These are phyloP conservation scores for Alternaria ethzedia DNA, from an alignment of 2,329 filamentous ascomycete species.

Conservation along the genomic window DNA sequence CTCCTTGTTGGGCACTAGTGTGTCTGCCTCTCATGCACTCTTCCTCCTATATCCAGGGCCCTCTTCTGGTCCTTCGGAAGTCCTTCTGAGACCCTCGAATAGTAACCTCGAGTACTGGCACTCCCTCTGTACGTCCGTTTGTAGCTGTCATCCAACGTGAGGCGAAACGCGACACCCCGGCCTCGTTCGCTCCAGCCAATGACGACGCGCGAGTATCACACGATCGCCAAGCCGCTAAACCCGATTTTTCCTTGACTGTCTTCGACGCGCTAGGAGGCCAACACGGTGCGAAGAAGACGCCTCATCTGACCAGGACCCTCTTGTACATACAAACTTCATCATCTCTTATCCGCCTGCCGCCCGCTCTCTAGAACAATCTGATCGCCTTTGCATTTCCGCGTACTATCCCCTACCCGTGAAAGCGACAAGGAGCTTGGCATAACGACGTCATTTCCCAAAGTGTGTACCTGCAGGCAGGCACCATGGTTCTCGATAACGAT, in stretches of 20 bases:
- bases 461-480: constrained; percentile 10
- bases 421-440: constrained; percentile 6
- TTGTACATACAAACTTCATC: constrained; percentile 4
- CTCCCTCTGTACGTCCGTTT: background rate
- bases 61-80: no score
- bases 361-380: background rate
- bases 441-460: constrained; percentile 29
- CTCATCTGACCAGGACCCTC: constrained; percentile 12
- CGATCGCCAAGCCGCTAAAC: constrained; percentile 12
- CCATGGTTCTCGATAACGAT: constrained; percentile 61
- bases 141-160: background rate
- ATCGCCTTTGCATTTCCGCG: background rate
- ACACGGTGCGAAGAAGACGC: constrained; percentile 20
- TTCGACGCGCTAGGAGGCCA: constrained; percentile 14
- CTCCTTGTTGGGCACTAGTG: background rate
- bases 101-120: background rate
- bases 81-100: background rate
- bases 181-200: constrained; percentile 2
- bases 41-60: background rate
- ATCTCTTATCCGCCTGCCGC: constrained; percentile 5
- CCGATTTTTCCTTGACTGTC: constrained; percentile 1
- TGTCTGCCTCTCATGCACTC: background rate
- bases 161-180: background rate
- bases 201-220: constrained; percentile 5
- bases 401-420: background rate